phyloP scores from a whole-genome alignment of 1,284 basidiomycete genomes.

The Psilocybe mexicana region DNA sequence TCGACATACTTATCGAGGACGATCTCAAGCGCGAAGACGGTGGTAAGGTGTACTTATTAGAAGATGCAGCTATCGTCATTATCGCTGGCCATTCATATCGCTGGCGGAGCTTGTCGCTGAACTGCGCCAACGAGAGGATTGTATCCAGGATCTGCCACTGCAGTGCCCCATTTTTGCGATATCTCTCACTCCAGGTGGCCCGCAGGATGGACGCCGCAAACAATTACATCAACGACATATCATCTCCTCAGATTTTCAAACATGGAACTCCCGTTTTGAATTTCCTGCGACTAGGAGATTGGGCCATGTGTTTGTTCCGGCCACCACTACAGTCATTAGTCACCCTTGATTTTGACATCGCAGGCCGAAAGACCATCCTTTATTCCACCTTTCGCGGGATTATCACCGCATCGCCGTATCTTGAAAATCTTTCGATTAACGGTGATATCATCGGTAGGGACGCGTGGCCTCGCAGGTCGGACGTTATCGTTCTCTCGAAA shows the following conservation, averaged over 20 bases:
- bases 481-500: conserved; percentile 24
- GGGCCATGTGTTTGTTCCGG: conserved; percentile 40
- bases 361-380: conserved; percentile 30
- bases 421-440: conserved; percentile 41
- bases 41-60: conserved; percentile 3
- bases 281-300: conserved; percentile 42
- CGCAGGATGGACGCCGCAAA: conserved; percentile 22
- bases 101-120: conserved; percentile 37
- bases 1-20: conserved; percentile 36
- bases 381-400: conserved; percentile 34
- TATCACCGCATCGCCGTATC: conserved; percentile 28
- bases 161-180: conserved; percentile 32
- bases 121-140: conserved; percentile 25
- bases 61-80: conserved; percentile 28
- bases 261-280: conserved; percentile 32
- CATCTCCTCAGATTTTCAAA: conserved; percentile 31
- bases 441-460: conserved; percentile 17
- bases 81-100: conserved; percentile 32
- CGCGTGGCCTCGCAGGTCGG: conserved; percentile 11
- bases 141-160: conserved; percentile 29
- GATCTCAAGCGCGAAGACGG: too few species aligned
- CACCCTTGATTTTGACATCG: conserved; percentile 47
- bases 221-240: conserved; percentile 10
- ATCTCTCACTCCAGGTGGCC: conserved; percentile 38
- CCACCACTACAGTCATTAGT: conserved; percentile 37